Evolutionary conservation across 148 eudicot genomes (phyloP), one percentile per base, ranked within the genome.

Genomic region (Simmondsia chinensis): DNA sequence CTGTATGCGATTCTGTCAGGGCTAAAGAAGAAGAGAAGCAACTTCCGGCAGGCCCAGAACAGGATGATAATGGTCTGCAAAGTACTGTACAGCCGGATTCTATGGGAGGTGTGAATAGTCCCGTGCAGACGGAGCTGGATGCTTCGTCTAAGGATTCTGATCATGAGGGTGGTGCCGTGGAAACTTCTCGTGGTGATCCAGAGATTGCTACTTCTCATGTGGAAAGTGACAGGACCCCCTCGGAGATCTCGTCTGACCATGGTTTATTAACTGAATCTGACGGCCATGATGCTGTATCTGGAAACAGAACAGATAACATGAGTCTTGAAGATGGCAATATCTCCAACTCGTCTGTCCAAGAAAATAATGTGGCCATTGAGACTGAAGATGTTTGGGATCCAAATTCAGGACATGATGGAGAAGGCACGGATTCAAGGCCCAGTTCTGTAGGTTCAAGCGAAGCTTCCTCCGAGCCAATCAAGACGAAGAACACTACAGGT

Each of bases 391-490:
- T 18, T 58, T 40, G 50, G 12, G 82, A 71, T 18, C 15, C 51
- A 54, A 39, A 29, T 53, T 54, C 38, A 27, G 62, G 33, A 29
- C 15, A 39, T 40, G 85, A 69, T 44, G 40, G 25, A 17, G 77
- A 73, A 33, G 49, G 17, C 34, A 33, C 34, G 26, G 78, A 65
- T 24, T 14, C 43, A 17, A 65, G 61, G 43, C 59, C 76, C 18
- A 59, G 58, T 17, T 60, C 69, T 17, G 25, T 46, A 31, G 47
- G 49, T 20, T 48, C 21, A 63, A 68, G 44, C 42, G 74, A 65
- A 52, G 17, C 46, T 24, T 43, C 54, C 12, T 12, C 48, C 14
- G 94, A 75, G 50, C 39, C 73, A 33, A 71, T 49, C 64, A 71
- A 68, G 40, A 16, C 65, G 8, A 83, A 68, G 64, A 63, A 54